Conservation (phyloP, 306 rosid genomes). For the Prunus mume region DNA sequence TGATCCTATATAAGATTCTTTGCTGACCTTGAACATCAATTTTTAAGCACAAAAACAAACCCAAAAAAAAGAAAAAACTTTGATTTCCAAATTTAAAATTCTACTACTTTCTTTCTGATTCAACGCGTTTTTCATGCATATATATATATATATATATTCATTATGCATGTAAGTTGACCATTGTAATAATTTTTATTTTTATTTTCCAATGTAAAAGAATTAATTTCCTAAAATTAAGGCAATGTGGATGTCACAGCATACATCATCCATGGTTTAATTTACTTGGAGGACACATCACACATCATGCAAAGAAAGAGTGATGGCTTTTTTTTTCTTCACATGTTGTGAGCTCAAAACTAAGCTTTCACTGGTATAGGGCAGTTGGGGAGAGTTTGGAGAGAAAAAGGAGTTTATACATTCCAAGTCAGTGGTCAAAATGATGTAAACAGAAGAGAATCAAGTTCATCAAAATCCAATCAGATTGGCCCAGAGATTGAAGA, state of each 20-base stretch:
- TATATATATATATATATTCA: not conserved
- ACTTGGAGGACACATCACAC: not conserved
- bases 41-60: not conserved
- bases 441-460: conserved; percentile 6
- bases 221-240: not conserved
- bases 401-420: conserved; percentile 1
- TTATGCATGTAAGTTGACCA: not conserved
- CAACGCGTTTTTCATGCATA: not conserved
- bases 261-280: not conserved
- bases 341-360: conserved; percentile 1
- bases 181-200: no score
- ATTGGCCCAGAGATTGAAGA: not conserved
- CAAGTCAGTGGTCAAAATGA: conserved; percentile 30
- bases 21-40: not conserved
- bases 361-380: conserved; percentile 16
- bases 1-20: not conserved
- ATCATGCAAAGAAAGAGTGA: not conserved
- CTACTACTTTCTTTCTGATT: conserved; percentile 1
- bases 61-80: not conserved
- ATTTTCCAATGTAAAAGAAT: not conserved
- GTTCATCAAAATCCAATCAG: conserved; percentile 9
- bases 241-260: not conserved
- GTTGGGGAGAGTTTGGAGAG: not conserved
- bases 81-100: not conserved
- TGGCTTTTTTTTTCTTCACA: not conserved